These are phyloP conservation scores for Coniochaeta prunicola DNA, from an alignment of 2,329 filamentous ascomycete genomes.

Conservation along the genomic window DNA sequence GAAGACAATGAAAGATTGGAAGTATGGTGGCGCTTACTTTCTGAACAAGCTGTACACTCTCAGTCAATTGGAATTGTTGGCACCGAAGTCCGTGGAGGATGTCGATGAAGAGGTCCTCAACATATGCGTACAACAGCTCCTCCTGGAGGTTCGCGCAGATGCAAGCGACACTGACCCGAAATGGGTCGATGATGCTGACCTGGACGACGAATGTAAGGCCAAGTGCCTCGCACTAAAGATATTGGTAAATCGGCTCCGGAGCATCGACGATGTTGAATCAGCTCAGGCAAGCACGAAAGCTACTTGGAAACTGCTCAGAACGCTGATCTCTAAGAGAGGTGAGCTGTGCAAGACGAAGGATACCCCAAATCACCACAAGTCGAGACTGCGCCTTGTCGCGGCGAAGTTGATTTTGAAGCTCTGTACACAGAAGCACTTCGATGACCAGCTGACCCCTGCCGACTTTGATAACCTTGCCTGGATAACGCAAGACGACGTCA, in stretches of 20 bases:
- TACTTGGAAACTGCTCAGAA: slow-evolving; percentile 73
- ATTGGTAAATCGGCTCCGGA: slow-evolving; percentile 77
- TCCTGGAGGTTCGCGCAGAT: slow-evolving; percentile 63
- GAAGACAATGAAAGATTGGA: slow-evolving; percentile 66
- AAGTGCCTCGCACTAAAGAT: slow-evolving; percentile 81
- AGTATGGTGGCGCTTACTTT: slow-evolving; percentile 66
- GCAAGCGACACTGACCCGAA: slow-evolving; percentile 47
- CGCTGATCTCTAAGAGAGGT: slow-evolving; percentile 66
- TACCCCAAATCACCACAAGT: slow-evolving; percentile 71
- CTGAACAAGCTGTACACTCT: slow-evolving; percentile 67
- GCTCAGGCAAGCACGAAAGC: slow-evolving; percentile 55
- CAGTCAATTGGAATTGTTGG: slow-evolving; percentile 69
- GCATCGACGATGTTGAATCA: slow-evolving; percentile 40
- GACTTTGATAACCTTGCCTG: slow-evolving; percentile 79
- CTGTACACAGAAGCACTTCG: slow-evolving; percentile 67
- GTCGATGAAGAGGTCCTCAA: slow-evolving; percentile 71
- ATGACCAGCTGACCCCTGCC: slow-evolving; percentile 62
- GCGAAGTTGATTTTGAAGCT: slow-evolving; percentile 79
- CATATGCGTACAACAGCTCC: slow-evolving; percentile 66
- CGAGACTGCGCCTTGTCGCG: slow-evolving; percentile 74
- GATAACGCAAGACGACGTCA: slow-evolving; percentile 69
- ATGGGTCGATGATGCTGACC: slow-evolving; percentile 60
- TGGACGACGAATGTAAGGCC: slow-evolving; percentile 75
- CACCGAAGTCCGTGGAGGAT: slow-evolving; percentile 65
- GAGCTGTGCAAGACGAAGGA: slow-evolving; percentile 70